Conservation (phyloP, 345 rosid genomes). For the Eucalyptus decipiens region DNA sequence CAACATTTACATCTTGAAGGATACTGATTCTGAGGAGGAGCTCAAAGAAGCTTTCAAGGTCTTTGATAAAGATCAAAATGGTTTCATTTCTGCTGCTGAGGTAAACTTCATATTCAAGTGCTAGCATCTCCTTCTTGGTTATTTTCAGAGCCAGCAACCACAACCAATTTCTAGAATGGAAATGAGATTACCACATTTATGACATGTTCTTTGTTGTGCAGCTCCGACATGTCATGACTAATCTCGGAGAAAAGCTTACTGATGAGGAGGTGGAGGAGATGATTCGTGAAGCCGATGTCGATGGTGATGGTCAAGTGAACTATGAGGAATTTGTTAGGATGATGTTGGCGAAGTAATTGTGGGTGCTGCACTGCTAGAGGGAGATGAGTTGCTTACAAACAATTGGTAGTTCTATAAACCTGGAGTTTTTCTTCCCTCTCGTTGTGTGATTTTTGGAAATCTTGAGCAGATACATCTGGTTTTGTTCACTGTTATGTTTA, state of each 20-base stretch:
- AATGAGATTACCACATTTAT: neutral
- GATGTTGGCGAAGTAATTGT: slow-evolving; percentile 26
- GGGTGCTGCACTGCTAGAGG: neutral
- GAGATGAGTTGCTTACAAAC: neutral
- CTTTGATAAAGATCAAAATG: slow-evolving; percentile 41
- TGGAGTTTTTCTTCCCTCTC: neutral
- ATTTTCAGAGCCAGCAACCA: neutral
- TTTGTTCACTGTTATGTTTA: neutral
- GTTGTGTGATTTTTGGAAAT: neutral
- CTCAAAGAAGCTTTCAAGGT: slow-evolving; percentile 29
- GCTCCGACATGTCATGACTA: slow-evolving; percentile 42
- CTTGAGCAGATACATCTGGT: neutral
- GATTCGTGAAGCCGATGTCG: slow-evolving; percentile 33
- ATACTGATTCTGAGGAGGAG: slow-evolving; percentile 41
- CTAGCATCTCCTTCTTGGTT: neutral
- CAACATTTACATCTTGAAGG: neutral
- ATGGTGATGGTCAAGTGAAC: slow-evolving; percentile 43
- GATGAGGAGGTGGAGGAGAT: slow-evolving; percentile 45
- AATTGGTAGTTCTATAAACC: neutral
- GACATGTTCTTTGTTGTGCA: neutral
- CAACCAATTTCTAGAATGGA: neutral
- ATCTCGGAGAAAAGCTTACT: slow-evolving; percentile 35
- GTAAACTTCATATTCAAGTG: neutral
- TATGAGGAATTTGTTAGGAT: slow-evolving; percentile 27
- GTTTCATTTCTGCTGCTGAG: slow-evolving; percentile 41